These are phyloP conservation scores for Penicillium sp. DNA, from an alignment of 2,329 filamentous ascomycete genomes.

Conservation along the genomic window DNA sequence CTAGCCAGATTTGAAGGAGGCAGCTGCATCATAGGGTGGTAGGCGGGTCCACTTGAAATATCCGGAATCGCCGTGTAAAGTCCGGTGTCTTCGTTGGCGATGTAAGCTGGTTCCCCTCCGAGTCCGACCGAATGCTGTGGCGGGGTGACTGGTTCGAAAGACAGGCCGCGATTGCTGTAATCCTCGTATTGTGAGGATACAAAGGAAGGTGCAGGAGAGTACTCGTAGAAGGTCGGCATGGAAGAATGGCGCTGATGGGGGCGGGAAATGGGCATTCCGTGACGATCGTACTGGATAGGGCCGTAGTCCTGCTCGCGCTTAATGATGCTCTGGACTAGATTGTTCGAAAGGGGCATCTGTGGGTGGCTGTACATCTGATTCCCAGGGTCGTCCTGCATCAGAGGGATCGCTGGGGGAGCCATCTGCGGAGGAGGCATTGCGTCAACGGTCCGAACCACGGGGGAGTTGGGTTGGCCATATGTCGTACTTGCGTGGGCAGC, in stretches of 20 bases:
- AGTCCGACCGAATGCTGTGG: slow-evolving; percentile 85
- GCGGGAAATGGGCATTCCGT: slow-evolving; percentile 79
- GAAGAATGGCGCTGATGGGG: slow-evolving; percentile 90
- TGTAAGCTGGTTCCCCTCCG: slow-evolving; percentile 87
- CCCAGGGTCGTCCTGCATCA: slow-evolving; percentile 62
- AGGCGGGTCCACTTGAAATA: slow-evolving; percentile 68
- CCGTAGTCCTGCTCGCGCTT: slow-evolving; percentile 87
- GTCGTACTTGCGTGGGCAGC: slow-evolving; percentile 70
- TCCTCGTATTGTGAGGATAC: slow-evolving; percentile 98
- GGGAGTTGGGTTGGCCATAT: slow-evolving; percentile 73
- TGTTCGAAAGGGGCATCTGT: slow-evolving; percentile 67
- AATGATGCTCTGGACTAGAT: slow-evolving; percentile 69
- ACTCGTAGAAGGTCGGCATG: slow-evolving; percentile 98
- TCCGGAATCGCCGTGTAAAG: slow-evolving; percentile 95
- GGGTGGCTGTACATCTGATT: slow-evolving; percentile 65
- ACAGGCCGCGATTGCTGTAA: slow-evolving; percentile 93
- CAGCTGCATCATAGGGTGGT: slow-evolving; percentile 88
- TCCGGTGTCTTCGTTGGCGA: slow-evolving; percentile 95
- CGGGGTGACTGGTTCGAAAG: slow-evolving; percentile 94
- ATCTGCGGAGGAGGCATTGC: slow-evolving; percentile 86
- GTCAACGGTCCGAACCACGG: slow-evolving; percentile 86
- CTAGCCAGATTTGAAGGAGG: slow-evolving; percentile 81
- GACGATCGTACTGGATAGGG: slow-evolving; percentile 86
- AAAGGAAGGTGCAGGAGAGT: slow-evolving; percentile 95
- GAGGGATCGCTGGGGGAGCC: slow-evolving; percentile 63